phyloP scores from a whole-genome alignment of 208 protist species.

The Leishmania guyanensis region DNA sequence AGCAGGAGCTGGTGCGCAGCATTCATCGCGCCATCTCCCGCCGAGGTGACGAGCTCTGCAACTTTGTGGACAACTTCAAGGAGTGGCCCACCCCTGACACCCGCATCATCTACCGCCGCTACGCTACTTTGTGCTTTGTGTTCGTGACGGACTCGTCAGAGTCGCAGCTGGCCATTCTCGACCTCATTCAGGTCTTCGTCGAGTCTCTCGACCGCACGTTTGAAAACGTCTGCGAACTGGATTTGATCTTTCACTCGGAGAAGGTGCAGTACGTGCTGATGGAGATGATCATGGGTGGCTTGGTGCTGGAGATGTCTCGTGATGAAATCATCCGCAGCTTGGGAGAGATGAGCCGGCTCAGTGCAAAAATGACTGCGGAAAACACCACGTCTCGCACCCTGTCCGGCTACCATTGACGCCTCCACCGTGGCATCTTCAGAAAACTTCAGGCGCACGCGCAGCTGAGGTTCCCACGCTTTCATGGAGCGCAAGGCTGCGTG shows the following conservation, averaged over 20 bases:
- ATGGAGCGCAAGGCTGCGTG: background rate
- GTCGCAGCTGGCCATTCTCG: constrained; percentile 97
- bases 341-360: constrained; percentile 62
- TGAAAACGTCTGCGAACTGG: constrained; percentile 98
- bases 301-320: constrained; percentile 97
- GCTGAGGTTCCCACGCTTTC: background rate
- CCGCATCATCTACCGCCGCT: constrained; percentile 97
- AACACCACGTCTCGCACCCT: constrained; percentile 15
- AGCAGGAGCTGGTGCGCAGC: constrained; percentile 92
- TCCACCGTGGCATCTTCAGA: background rate
- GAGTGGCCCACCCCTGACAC: constrained; percentile 95
- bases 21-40: constrained; percentile 92
- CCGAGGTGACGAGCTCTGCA: constrained; percentile 94
- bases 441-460: too few relatives aligned
- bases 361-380: constrained; percentile 20
- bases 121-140: constrained; percentile 98
- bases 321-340: constrained; percentile 84
- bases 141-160: constrained; percentile 97
- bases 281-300: constrained; percentile 98
- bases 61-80: constrained; percentile 95
- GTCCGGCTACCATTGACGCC: constrained; percentile 25
- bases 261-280: constrained; percentile 97
- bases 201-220: constrained; percentile 97
- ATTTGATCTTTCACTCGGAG: constrained; percentile 99
- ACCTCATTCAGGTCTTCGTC: constrained; percentile 98